Percentiles rank a stretch among this genome's conserved stretches.
Evolutionary conservation across 768 basidiomycete genomes (phyloP).

Genomic region (Phaeotremella skinneri): DNA sequence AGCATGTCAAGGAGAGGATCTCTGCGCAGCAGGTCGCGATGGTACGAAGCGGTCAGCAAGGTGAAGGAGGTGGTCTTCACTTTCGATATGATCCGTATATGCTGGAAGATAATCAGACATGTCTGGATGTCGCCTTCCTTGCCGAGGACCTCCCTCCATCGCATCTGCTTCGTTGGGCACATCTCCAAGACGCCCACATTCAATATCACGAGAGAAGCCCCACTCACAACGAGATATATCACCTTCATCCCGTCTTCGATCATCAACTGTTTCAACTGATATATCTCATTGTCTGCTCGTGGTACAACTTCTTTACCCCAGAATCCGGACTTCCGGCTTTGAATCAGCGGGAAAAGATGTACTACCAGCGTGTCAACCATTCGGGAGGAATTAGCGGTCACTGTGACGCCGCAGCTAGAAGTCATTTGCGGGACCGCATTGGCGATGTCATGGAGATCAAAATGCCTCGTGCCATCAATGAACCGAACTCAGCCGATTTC

Average conservation of each 20-base stretch:
- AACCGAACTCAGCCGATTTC: neutral
- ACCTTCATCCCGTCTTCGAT: neutral
- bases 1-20: too few species aligned
- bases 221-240: neutral
- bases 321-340: neutral
- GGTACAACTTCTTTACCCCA: neutral
- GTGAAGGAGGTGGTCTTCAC: too few species aligned
- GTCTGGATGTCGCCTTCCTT: too few species aligned
- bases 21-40: too few species aligned
- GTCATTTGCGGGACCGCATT: neutral
- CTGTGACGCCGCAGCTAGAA: neutral
- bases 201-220: neutral
- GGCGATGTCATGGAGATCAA: neutral
- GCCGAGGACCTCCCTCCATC: too few species aligned
- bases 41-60: too few species aligned
- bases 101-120: too few species aligned
- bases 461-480: neutral
- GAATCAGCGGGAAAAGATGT: neutral
- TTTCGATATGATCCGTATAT: too few species aligned
- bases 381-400: neutral
- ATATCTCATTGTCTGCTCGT: neutral
- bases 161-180: too few species aligned
- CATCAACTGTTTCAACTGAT: neutral
- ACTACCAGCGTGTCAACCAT: neutral
- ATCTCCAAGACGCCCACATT: too few species aligned